These are phyloP conservation scores for Amesomyces nigricolor DNA, from an alignment of 2,329 filamentous ascomycete genomes.

Conservation along the genomic window DNA sequence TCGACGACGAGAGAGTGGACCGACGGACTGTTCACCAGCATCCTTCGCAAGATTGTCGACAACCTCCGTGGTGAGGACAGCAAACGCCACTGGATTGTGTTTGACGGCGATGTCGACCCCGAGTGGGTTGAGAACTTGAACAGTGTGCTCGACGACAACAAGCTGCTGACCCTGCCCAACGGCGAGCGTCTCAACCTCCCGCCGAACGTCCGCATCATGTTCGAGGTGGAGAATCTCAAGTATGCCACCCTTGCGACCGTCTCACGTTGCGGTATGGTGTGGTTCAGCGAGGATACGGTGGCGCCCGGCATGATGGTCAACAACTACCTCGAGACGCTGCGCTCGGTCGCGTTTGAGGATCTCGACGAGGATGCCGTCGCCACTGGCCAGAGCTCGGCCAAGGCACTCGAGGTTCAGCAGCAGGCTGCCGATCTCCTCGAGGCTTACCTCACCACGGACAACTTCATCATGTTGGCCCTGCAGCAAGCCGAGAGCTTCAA, in stretches of 20 bases:
- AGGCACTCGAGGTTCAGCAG: conserved; percentile 71
- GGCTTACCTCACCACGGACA: conserved; percentile 67
- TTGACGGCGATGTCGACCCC: conserved; percentile 97
- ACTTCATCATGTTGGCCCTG: conserved; percentile 74
- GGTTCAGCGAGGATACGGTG: conserved; percentile 98
- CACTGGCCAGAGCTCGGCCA: conserved; percentile 68
- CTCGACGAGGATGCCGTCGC: conserved; percentile 85
- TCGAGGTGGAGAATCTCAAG: conserved; percentile 95
- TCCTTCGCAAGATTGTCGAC: conserved; percentile 95
- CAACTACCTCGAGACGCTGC: conserved; percentile 82
- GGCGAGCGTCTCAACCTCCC: conserved; percentile 95
- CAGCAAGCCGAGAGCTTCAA: conserved; percentile 70
- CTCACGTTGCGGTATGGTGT: conserved; percentile 99
- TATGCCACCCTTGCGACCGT: conserved; percentile 98
- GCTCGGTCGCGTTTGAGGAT: conserved; percentile 83
- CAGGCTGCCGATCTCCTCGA: conserved; percentile 75
- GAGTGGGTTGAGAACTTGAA: conserved; percentile 99
- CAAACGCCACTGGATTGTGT: conserved; percentile 98
- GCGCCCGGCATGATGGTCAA: conserved; percentile 86
- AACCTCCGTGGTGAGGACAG: conserved; percentile 95
- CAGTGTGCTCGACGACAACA: conserved; percentile 98
- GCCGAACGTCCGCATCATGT: conserved; percentile 96
- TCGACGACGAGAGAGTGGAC: conserved; percentile 98
- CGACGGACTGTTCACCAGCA: conserved; percentile 95
- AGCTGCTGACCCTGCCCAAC: conserved; percentile 91